A percentile compares a stretch with the other conserved stretches of the same genome.
These are phyloP conservation scores for Russula virescens DNA, from an alignment of 768 basidiomycete species.

Conservation along the genomic window DNA sequence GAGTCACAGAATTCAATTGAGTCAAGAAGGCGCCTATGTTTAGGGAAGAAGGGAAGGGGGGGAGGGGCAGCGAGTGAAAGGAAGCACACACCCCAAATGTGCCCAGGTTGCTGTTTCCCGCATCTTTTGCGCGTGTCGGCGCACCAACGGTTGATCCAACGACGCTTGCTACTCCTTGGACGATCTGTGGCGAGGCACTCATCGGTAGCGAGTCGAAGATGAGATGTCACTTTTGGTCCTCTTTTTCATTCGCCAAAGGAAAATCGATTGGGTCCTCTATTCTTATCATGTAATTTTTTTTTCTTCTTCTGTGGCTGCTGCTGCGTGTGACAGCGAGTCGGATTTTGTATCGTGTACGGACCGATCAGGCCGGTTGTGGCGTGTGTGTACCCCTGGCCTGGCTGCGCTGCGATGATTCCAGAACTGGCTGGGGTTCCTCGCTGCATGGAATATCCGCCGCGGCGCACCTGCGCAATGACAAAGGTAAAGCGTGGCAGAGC, in stretches of 20 bases:
- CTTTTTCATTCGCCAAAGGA: background rate
- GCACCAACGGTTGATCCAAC: conserved; percentile 39
- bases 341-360: background rate
- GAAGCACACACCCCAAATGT: conserved; percentile 57
- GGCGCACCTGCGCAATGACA: background rate
- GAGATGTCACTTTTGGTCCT: background rate
- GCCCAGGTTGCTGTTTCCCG: conserved; percentile 53
- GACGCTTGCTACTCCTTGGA: conserved; percentile 36
- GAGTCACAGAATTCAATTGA: background rate
- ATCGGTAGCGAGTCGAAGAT: conserved; percentile 21
- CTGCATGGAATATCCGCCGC: conserved; percentile 1
- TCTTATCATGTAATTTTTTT: background rate
- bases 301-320: background rate
- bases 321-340: background rate
- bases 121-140: conserved; percentile 51
- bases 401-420: too few species aligned
- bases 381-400: background rate
- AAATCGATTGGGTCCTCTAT: background rate
- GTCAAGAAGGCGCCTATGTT: conserved; percentile 1
- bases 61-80: background rate
- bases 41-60: background rate
- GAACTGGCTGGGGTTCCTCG: too few species aligned
- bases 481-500: background rate
- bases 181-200: conserved; percentile 29
- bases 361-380: conserved; percentile 12